These are phyloP conservation scores for Exophiala aquamarina DNA, from an alignment of 2,329 filamentous ascomycete species.

Conservation along the genomic window DNA sequence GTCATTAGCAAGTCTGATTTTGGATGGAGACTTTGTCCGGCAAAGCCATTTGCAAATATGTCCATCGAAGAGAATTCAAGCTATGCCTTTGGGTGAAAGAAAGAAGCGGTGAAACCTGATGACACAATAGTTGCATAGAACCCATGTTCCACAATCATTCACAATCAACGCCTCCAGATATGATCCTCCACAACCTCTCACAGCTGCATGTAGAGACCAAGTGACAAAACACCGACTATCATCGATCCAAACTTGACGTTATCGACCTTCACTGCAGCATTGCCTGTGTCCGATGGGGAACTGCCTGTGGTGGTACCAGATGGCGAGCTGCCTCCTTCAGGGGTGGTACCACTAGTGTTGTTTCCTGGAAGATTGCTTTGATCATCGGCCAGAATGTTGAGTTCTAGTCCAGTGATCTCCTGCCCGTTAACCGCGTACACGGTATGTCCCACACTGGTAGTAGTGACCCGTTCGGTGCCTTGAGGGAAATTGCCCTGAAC, in stretches of 20 bases:
- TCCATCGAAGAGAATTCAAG: conserved; percentile 22
- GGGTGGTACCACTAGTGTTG: conserved; percentile 34
- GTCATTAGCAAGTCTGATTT: conserved; percentile 16
- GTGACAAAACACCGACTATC: conserved; percentile 14
- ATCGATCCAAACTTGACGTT: conserved; percentile 15
- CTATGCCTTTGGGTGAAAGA: conserved; percentile 12
- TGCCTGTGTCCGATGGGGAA: conserved; percentile 14
- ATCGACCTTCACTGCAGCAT: conserved; percentile 18
- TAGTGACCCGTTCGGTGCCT: conserved; percentile 62
- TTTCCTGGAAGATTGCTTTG: conserved; percentile 58
- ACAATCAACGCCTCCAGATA: background rate
- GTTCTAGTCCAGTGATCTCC: conserved; percentile 62
- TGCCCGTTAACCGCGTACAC: conserved; percentile 59
- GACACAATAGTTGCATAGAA: conserved; percentile 1
- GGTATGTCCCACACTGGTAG: conserved; percentile 55
- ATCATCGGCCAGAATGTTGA: conserved; percentile 53
- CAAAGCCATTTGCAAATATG: conserved; percentile 23
- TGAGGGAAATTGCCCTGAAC: conserved; percentile 59
- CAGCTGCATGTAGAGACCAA: conserved; percentile 20
- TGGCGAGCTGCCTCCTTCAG: conserved; percentile 24
- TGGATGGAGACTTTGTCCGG: conserved; percentile 17
- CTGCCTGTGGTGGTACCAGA: conserved; percentile 11
- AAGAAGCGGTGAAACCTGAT: conserved; percentile 6
- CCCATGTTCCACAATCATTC: background rate
- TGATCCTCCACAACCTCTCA: conserved; percentile 1